phyloP scores from a whole-genome alignment of 2,329 filamentous ascomycete genomes.

The Penicillium paneum region DNA sequence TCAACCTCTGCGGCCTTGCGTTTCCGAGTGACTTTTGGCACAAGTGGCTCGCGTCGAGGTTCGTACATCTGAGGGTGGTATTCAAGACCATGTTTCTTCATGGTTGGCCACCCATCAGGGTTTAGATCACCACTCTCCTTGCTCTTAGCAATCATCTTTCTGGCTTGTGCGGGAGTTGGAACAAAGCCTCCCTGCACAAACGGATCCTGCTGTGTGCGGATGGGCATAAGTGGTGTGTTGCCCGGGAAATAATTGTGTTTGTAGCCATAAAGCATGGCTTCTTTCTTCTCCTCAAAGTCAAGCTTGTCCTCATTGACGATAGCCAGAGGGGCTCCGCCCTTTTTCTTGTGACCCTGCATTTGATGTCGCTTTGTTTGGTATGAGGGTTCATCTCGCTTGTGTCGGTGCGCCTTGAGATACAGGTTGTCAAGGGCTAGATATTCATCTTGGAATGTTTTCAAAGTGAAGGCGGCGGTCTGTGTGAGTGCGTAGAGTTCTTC shows the following conservation, averaged over 20 bases:
- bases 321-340: conserved; percentile 17
- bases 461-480: conserved; percentile 51
- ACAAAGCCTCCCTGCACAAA: conserved; percentile 52
- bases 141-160: conserved; percentile 40
- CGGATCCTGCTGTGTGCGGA: conserved; percentile 49
- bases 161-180: conserved; percentile 42
- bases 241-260: conserved; percentile 51
- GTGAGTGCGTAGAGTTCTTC: conserved; percentile 57
- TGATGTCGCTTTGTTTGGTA: conserved; percentile 38
- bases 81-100: conserved; percentile 38
- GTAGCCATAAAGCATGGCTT: conserved; percentile 60
- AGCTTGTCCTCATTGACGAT: conserved; percentile 14
- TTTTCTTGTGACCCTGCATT: conserved; percentile 19
- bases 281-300: conserved; percentile 58
- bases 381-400: conserved; percentile 31
- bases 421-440: conserved; percentile 52
- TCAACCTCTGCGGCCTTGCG: conserved; percentile 39
- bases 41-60: conserved; percentile 27
- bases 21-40: conserved; percentile 35
- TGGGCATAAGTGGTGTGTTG: conserved; percentile 37
- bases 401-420: conserved; percentile 48
- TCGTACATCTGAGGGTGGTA: conserved; percentile 38
- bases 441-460: conserved; percentile 59
- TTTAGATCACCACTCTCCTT: conserved; percentile 37
- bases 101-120: conserved; percentile 41